These are phyloP conservation scores for Lachancea kluyveri DNA, from an alignment of 805 yeast species.

Conservation along the genomic window DNA sequence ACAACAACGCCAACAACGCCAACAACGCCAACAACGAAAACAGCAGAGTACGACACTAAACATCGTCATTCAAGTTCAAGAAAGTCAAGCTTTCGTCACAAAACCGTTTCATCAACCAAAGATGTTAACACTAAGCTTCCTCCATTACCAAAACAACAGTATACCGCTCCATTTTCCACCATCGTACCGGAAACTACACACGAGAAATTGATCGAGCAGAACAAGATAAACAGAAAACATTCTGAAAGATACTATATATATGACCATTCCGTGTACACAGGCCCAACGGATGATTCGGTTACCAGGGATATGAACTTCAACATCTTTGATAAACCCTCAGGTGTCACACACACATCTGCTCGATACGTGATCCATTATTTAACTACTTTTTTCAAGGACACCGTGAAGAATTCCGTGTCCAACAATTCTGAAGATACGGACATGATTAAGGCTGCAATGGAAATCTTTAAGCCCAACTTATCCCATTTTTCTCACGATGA, in stretches of 20 bases:
- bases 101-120: conserved; percentile 9
- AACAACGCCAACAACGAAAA: too few relatives aligned
- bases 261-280: conserved; percentile 24
- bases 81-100: conserved; percentile 4
- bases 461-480: conserved; percentile 32
- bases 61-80: conserved; percentile 1
- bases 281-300: conserved; percentile 8
- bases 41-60: conserved; percentile 5
- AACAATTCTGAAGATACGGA: conserved; percentile 12
- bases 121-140: conserved; percentile 15
- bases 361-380: conserved; percentile 32
- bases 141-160: conserved; percentile 6
- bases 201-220: conserved; percentile 23
- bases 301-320: conserved; percentile 10
- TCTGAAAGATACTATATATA: conserved; percentile 31
- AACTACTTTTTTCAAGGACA: conserved; percentile 26
- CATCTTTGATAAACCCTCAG: conserved; percentile 16
- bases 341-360: conserved; percentile 29
- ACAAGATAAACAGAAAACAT: conserved; percentile 23
- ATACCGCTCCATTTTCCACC: conserved; percentile 1
- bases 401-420: conserved; percentile 13
- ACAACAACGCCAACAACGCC: too few relatives aligned
- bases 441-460: conserved; percentile 19
- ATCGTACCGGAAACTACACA: conserved; percentile 7
- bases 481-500: conserved; percentile 31